Base-by-base conservation (phyloP, 768 basidiomycete genomes). In the Xerocomus brunneocitrinus region DNA sequence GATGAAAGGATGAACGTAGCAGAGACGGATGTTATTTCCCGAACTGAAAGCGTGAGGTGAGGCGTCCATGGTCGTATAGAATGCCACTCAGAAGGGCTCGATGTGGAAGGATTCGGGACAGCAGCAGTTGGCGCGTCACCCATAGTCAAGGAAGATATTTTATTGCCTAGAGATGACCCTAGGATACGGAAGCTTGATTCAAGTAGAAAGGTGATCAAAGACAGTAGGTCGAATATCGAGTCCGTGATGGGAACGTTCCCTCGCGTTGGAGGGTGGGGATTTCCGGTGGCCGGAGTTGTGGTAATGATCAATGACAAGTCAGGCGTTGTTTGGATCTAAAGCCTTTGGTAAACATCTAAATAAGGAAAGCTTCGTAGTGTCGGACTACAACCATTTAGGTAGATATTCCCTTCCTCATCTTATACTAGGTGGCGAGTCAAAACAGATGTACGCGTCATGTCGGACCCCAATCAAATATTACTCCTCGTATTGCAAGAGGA, bases 1-100 rank as follows among this genome's bases (percentile, higher is more conserved):
- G 84, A 81, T 0, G 82, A 82, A 24, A 92, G 77, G 55, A 86
- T 78, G 63, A 92, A 91, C 0, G 89, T 91, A 8, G 81, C 88
- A 9, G 69, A 69, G 40, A 91, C 90, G 0, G 90, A 91, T 24
- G 91, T 89, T 47, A 92, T 84, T 74, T 92, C 90, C 40, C 82
- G 79, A 39, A 91, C 85, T 12, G 78, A 71, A 13, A 92, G 79
- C 1, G 81, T 77, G n/a, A 91, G 73, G 31, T 81, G 82, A 35
- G 85, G 84, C 5, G 79, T 75, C 84, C 87, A 91, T 7, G 89
- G 90, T 13, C 88, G 79, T 58, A 91, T 83, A 10, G 85, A 73
- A 54, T 82, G 83, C 89, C 89, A 91, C 47, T 73, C 69, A 0
- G 65, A 58, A 12, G 61, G 47, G 41, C 40, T 54, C 24, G 68